A percentile compares a stretch with the other conserved stretches of the same genome.
phyloP scores from a whole-genome alignment of 805 yeast species.

The Pichia thaimueangensis region DNA sequence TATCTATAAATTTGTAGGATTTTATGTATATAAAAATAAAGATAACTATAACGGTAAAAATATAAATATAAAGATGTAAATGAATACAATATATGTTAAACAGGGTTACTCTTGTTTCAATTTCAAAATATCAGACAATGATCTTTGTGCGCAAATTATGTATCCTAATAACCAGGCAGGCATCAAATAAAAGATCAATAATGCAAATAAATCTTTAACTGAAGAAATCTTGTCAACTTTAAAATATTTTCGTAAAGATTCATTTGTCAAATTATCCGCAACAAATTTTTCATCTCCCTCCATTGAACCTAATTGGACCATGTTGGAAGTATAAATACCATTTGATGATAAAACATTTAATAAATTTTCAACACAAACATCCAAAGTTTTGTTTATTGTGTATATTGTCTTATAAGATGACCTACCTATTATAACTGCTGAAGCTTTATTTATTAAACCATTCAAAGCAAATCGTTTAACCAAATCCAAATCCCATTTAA shows the following conservation, averaged over 20 bases:
- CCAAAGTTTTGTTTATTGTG: conserved; percentile 7
- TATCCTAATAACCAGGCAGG: conserved; percentile 6
- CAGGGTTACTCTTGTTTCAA: too few species aligned
- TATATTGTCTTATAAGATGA: neutral
- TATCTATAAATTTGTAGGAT: too few species aligned
- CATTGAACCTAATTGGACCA: conserved; percentile 2
- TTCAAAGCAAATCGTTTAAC: neutral
- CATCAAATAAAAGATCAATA: conserved; percentile 3
- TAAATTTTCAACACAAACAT: neutral
- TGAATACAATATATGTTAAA: too few species aligned
- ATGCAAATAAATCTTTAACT: neutral
- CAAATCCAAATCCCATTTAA: conserved; percentile 10
- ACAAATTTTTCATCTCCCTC: conserved; percentile 7
- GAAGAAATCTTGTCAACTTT: conserved; percentile 1
- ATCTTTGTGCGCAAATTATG: neutral
- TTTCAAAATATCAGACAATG: neutral
- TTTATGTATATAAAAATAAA: too few species aligned
- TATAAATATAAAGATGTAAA: neutral
- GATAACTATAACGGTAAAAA: neutral
- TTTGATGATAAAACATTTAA: neutral
- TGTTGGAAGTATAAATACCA: neutral
- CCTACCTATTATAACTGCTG: conserved; percentile 7
- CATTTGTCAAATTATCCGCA: conserved; percentile 4
- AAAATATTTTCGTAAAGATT: conserved; percentile 3
- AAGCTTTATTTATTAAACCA: neutral